phyloP scores from a whole-genome alignment of 2,329 filamentous ascomycete genomes.

The Colletotrichum salicis region DNA sequence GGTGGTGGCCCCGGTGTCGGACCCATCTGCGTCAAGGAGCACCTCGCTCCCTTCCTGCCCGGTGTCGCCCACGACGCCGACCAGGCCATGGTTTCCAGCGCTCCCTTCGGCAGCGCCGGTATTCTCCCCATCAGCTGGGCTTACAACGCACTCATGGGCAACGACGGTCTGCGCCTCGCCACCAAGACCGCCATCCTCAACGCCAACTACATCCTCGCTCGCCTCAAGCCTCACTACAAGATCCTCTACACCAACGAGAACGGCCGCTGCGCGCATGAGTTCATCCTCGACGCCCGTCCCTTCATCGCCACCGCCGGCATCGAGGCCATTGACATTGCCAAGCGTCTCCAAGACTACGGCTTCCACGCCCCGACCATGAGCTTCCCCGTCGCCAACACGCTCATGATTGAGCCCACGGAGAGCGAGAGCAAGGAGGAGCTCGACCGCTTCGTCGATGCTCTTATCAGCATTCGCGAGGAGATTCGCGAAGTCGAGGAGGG shows the following conservation, averaged over 20 bases:
- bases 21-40: constrained; percentile 89
- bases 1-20: constrained; percentile 94
- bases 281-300: constrained; percentile 88
- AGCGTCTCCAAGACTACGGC: constrained; percentile 95
- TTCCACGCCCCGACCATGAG: constrained; percentile 98
- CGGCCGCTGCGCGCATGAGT: constrained; percentile 93
- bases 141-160: constrained; percentile 94
- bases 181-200: constrained; percentile 95
- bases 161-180: constrained; percentile 83
- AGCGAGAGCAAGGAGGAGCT: constrained; percentile 92
- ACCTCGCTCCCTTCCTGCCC: constrained; percentile 81
- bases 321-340: constrained; percentile 94
- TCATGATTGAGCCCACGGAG: constrained; percentile 98
- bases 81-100: constrained; percentile 77
- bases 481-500: constrained; percentile 87
- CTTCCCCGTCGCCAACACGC: constrained; percentile 92
- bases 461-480: constrained; percentile 87
- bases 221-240: constrained; percentile 84
- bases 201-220: constrained; percentile 94
- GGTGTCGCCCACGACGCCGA: constrained; percentile 51
- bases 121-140: constrained; percentile 95
- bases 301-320: constrained; percentile 87
- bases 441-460: constrained; percentile 90
- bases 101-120: constrained; percentile 87
- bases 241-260: constrained; percentile 94